Base-by-base conservation (phyloP, 371 early-diverging fungal genomes). In the Actinomucor elegans region DNA sequence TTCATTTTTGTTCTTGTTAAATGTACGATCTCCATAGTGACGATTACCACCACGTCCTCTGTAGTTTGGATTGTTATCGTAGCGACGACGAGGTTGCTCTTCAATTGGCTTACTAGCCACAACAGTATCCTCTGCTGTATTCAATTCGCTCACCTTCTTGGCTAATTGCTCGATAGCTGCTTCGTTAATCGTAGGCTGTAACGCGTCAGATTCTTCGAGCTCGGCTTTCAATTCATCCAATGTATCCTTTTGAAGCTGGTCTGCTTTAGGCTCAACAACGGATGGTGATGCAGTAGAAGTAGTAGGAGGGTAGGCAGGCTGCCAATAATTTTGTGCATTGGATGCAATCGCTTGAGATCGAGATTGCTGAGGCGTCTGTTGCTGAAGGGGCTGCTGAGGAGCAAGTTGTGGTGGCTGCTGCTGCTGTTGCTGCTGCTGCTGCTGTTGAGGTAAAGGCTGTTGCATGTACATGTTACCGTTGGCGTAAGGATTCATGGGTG, bases 121-220 rank as follows among this genome's bases (percentile, higher is more conserved):
- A 18, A 38, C 41, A 20, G 41, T 21, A 29, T 63, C 64, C 0
- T 56, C 66, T n/a, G 29, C 33, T 3, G 64, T 57, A 41, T 75
- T 73, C 36, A 80, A 52, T 57, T 80, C 83, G 48, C 83, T 80
- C 33, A 81, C 80, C 52, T 78, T 76, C 60, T 81, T 81, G 43
- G 80, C 83, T 42, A 82, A 65, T 24, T 71, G 68, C 29, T 82
- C 80, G 23, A 82, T 79, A 3, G 83, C 75, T 27, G 73, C 73
- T 38, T 63, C 68, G 35, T 64, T 63, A n/a, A 67, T 67, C 35
- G 58, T 59, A 33, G 65, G 72, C 45, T 66, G 71, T 41, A 61
- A 64, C 23, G 66, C 53, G 40, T 53, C 47, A 0, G 54, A 32
- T 40, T 57, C 64, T 11, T 57, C 64, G 1, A 63, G 29, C 18